Conservation (phyloP, 2,329 filamentous ascomycete species). For the Aspergillus versicolor region DNA sequence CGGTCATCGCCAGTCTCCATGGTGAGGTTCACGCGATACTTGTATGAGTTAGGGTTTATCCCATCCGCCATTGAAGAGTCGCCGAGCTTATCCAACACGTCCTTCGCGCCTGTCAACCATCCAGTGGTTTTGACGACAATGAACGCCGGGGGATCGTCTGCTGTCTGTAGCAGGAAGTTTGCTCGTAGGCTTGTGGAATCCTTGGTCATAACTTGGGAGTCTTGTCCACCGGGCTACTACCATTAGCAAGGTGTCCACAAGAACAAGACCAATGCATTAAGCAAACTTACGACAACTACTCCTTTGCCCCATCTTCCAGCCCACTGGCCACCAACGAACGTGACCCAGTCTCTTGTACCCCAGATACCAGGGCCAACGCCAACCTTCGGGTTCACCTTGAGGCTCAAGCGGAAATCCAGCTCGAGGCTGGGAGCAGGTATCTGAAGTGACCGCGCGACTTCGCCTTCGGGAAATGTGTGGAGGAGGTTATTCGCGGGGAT, state of each 20-base stretch:
- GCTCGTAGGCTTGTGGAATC: slow-evolving; percentile 47
- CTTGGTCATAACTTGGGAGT: slow-evolving; percentile 50
- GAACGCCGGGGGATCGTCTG: slow-evolving; percentile 51
- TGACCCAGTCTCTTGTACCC: slow-evolving; percentile 54
- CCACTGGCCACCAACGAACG: slow-evolving; percentile 53
- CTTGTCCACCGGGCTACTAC: slow-evolving; percentile 49
- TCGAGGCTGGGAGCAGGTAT: slow-evolving; percentile 50
- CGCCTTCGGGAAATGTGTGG: slow-evolving; percentile 51
- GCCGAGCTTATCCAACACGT: slow-evolving; percentile 49
- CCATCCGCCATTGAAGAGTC: slow-evolving; percentile 46
- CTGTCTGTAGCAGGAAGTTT: slow-evolving; percentile 51
- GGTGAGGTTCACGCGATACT: slow-evolving; percentile 48
- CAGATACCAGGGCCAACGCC: slow-evolving; percentile 47
- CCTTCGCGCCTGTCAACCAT: slow-evolving; percentile 50
- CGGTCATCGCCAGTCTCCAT: slow-evolving; percentile 53
- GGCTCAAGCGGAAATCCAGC: slow-evolving; percentile 54
- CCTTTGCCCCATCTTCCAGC: slow-evolving; percentile 54
- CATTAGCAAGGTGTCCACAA: slow-evolving; percentile 10
- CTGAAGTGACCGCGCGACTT: slow-evolving; percentile 48
- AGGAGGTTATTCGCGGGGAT: slow-evolving; percentile 53
- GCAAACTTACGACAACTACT: slow-evolving; percentile 45
- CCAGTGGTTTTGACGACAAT: slow-evolving; percentile 49
- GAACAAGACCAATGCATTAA: not conserved
- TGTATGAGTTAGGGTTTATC: slow-evolving; percentile 50
- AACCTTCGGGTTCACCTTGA: slow-evolving; percentile 53